Conservation (phyloP, 2,329 filamentous ascomycete genomes). For the Drechslerella dactyloides region DNA sequence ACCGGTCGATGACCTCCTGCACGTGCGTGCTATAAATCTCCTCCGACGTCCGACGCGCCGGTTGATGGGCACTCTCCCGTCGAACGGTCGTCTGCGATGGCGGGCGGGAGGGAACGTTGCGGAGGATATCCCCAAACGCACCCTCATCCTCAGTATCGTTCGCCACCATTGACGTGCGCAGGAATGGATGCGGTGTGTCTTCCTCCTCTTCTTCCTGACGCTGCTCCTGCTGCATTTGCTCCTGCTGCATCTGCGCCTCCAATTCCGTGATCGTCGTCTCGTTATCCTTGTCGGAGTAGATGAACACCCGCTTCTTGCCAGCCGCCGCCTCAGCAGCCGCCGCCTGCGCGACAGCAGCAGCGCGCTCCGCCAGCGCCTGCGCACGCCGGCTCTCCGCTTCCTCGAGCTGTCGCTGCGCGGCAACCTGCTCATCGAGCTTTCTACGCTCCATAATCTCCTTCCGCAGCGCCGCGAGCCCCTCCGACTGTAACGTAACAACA, state of each 20-base stretch:
- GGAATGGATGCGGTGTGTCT: conserved; percentile 28
- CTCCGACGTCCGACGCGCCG: conserved; percentile 19
- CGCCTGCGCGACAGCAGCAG: conserved; percentile 24
- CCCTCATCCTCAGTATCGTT: conserved; percentile 38
- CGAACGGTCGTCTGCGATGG: conserved; percentile 25
- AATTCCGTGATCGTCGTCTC: conserved; percentile 33
- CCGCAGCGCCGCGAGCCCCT: conserved; percentile 30
- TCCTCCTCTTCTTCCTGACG: conserved; percentile 22
- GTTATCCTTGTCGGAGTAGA: conserved; percentile 41
- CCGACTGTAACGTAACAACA: too few species aligned
- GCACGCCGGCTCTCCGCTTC: conserved; percentile 24
- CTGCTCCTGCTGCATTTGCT: too few species aligned
- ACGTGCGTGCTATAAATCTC: conserved; percentile 37
- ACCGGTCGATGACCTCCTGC: conserved; percentile 31
- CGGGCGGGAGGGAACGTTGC: conserved; percentile 13
- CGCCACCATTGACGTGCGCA: conserved; percentile 38
- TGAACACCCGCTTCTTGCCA: conserved; percentile 44
- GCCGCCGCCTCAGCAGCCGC: conserved; percentile 9
- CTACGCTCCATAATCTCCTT: conserved; percentile 28
- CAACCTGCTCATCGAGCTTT: conserved; percentile 21
- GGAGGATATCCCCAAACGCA: conserved; percentile 20
- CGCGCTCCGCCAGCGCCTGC: conserved; percentile 24
- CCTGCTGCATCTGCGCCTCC: neutral
- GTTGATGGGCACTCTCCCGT: neutral
- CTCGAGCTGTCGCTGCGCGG: conserved; percentile 18